Percentiles rank a stretch among this genome's conserved stretches.
Evolutionary conservation across 2,329 filamentous ascomycete genomes (phyloP).

Genomic region (Volutella citrinella): DNA sequence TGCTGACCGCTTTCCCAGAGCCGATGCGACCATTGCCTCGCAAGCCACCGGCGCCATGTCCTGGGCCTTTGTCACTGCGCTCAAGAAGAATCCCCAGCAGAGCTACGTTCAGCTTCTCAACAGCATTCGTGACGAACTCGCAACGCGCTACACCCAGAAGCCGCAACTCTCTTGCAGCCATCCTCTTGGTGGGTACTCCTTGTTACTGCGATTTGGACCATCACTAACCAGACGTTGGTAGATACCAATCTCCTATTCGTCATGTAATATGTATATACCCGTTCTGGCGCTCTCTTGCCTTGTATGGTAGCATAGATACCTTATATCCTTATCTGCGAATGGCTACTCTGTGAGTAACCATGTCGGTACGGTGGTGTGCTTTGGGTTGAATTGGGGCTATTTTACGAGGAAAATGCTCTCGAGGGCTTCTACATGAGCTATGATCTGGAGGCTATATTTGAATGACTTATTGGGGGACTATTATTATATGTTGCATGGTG

Average conservation of each 20-base stretch:
- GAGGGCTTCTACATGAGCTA: no score
- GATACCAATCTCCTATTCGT: slow-evolving; percentile 63
- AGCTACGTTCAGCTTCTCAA: slow-evolving; percentile 97
- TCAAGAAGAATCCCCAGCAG: slow-evolving; percentile 97
- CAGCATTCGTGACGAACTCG: slow-evolving; percentile 89
- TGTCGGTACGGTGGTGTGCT: no score
- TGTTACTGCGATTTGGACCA: no score
- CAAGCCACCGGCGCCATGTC: slow-evolving; percentile 98
- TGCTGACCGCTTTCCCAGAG: slow-evolving; percentile 47
- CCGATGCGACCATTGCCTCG: slow-evolving; percentile 86
- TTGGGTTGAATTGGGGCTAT: not conserved
- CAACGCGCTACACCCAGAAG: slow-evolving; percentile 87
- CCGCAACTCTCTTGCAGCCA: slow-evolving; percentile 97
- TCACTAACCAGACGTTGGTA: no score
- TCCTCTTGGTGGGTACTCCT: slow-evolving; percentile 70
- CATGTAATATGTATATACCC: slow-evolving; percentile 45
- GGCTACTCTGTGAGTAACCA: slow-evolving; percentile 1
- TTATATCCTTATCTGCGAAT: slow-evolving; percentile 8
- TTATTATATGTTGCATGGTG: no score
- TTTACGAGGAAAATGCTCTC: no score
- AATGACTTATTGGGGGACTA: no score
- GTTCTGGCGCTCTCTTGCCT: slow-evolving; percentile 4
- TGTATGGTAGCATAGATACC: slow-evolving; percentile 13
- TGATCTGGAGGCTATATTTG: no score
- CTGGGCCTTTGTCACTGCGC: slow-evolving; percentile 88